Evolutionary conservation across 116 monocot genomes (phyloP).

Genomic region (Papilionanthe hybrid): DNA sequence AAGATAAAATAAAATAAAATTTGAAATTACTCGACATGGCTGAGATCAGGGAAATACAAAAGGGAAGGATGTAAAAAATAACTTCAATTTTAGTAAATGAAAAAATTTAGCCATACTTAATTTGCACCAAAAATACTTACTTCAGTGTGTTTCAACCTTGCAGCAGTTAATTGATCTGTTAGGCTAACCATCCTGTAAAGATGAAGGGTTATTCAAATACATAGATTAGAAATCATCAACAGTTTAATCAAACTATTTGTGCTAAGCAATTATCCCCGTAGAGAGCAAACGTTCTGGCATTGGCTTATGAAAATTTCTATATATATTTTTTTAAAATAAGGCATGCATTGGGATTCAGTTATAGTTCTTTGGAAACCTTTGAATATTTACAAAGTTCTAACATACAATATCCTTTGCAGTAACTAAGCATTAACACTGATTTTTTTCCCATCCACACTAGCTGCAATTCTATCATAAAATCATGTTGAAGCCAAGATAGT

Average conservation of each 20-base stretch:
- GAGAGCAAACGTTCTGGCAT: neutral
- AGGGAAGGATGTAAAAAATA: neutral
- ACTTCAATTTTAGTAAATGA: neutral
- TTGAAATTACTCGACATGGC: too few relatives aligned
- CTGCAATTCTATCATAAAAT: too few relatives aligned
- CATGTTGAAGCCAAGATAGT: too few relatives aligned
- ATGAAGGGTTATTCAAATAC: neutral
- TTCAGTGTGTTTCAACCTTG: constrained; percentile 58
- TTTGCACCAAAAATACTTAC: constrained; percentile 15
- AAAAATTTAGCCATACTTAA: neutral
- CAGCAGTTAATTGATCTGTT: constrained; percentile 66
- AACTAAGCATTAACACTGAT: neutral
- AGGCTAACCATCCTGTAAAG: constrained; percentile 53
- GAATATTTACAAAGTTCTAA: neutral
- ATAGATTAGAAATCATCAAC: neutral
- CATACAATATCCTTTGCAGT: neutral
- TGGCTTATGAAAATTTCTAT: neutral
- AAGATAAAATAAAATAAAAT: too few relatives aligned
- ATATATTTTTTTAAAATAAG: neutral
- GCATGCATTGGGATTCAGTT: neutral
- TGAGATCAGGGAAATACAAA: too few relatives aligned
- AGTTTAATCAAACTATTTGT: neutral
- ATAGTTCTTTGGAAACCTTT: neutral
- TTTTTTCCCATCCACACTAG: too few relatives aligned
- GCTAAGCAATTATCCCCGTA: neutral